Conservation (phyloP, 2,329 filamentous ascomycete species). For the Gaeumannomyces tritici region DNA sequence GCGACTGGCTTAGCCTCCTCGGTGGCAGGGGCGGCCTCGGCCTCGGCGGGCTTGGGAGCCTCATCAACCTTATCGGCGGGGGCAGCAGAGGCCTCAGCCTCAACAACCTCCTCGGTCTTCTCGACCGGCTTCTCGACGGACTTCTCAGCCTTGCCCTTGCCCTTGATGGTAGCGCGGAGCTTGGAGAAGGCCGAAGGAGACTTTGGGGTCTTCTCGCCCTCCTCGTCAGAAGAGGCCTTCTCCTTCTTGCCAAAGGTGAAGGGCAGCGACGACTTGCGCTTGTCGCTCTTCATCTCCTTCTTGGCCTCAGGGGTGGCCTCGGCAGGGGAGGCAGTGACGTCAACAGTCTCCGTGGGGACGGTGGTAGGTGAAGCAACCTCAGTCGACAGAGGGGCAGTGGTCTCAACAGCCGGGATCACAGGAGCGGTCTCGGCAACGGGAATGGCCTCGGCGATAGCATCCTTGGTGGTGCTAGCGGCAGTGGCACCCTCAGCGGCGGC, state of each 20-base stretch:
- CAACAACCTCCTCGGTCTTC: constrained; percentile 32
- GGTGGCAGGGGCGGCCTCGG: constrained; percentile 25
- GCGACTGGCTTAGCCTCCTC: constrained; percentile 27
- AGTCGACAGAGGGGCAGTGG: constrained; percentile 44
- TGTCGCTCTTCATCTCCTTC: constrained; percentile 59
- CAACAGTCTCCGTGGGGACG: constrained; percentile 36
- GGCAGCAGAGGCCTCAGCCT: constrained; percentile 25
- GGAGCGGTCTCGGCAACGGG: constrained; percentile 42
- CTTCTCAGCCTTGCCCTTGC: constrained; percentile 23
- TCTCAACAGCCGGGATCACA: constrained; percentile 50
- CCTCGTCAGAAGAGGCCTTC: constrained; percentile 49
- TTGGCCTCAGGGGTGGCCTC: constrained; percentile 44
- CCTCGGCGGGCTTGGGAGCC: constrained; percentile 12
- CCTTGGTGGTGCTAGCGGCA: constrained; percentile 31
- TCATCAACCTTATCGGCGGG: constrained; percentile 17
- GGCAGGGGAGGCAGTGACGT: constrained; percentile 23
- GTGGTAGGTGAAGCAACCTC: constrained; percentile 39
- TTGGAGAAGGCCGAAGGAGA: constrained; percentile 47
- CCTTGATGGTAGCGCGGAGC: constrained; percentile 48
- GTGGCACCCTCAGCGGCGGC: constrained; percentile 31
- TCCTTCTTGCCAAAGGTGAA: constrained; percentile 79
- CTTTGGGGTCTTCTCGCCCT: constrained; percentile 45
- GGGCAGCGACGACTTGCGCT: constrained; percentile 69
- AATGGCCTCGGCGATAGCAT: constrained; percentile 26
- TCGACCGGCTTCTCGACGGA: constrained; percentile 26